These are phyloP conservation scores for Dryadomyces quercivorus DNA, from an alignment of 2,329 filamentous ascomycete species.

Conservation along the genomic window DNA sequence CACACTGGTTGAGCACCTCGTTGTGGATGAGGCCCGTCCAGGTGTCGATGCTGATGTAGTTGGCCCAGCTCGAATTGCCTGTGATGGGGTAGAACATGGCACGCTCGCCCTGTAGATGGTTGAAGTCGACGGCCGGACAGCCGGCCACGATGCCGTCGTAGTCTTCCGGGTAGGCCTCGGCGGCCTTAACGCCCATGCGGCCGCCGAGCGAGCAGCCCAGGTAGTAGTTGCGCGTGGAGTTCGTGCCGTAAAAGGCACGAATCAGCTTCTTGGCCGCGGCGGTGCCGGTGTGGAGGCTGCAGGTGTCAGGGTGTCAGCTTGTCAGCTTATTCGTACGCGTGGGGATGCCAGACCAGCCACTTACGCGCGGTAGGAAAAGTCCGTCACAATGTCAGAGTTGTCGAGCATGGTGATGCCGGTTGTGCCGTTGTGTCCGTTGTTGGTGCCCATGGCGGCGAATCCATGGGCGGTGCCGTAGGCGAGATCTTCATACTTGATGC, in stretches of 20 bases:
- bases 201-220: conserved; percentile 48
- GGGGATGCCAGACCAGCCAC: background rate
- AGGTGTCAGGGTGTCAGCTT: fast-evolving
- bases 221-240: conserved; percentile 35
- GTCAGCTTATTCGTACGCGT: no score
- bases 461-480: conserved; percentile 29
- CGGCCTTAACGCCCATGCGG: conserved; percentile 41
- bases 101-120: conserved; percentile 20
- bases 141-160: conserved; percentile 46
- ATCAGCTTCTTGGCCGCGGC: conserved; percentile 34
- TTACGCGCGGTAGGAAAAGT: conserved; percentile 23
- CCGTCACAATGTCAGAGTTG: conserved; percentile 22
- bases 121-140: conserved; percentile 26
- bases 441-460: conserved; percentile 35
- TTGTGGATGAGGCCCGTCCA: conserved; percentile 5
- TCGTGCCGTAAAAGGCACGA: conserved; percentile 30
- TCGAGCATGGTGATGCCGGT: conserved; percentile 19
- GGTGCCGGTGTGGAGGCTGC: conserved; percentile 31
- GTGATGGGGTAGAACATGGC: conserved; percentile 31
- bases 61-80: conserved; percentile 14
- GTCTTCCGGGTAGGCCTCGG: conserved; percentile 39
- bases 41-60: conserved; percentile 2
- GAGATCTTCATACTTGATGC: conserved; percentile 32
- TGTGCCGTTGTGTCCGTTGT: conserved; percentile 38
- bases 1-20: conserved; percentile 8